Conservation (phyloP, 2,329 filamentous ascomycete species). For the Didymella sp. region DNA sequence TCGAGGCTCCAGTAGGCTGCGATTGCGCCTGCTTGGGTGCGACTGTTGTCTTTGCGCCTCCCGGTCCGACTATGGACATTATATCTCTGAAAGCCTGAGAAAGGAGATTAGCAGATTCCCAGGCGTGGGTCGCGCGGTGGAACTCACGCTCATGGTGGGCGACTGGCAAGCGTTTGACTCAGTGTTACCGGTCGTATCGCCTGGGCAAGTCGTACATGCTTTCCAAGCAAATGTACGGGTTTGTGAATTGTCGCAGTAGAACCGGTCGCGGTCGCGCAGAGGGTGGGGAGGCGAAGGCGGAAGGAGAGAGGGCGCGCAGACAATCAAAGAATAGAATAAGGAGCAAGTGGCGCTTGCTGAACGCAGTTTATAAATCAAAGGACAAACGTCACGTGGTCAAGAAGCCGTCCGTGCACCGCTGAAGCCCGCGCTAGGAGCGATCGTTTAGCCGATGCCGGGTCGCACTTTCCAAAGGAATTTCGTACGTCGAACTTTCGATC, state of each 20-base stretch:
- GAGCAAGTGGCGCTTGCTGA: slow-evolving; percentile 35
- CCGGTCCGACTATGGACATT: slow-evolving; percentile 49
- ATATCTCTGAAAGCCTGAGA: slow-evolving; percentile 45
- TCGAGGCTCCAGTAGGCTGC: slow-evolving; percentile 40
- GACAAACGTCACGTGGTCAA: slow-evolving; percentile 24
- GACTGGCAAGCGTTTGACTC: slow-evolving; percentile 44
- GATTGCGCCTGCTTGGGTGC: slow-evolving; percentile 33
- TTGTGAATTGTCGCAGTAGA: slow-evolving; percentile 17
- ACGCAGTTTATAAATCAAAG: slow-evolving; percentile 32
- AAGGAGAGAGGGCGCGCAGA: slow-evolving; percentile 25
- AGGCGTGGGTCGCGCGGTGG: slow-evolving; percentile 16
- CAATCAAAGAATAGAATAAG: slow-evolving; percentile 25
- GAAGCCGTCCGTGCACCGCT: not conserved
- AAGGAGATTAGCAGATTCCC: slow-evolving; percentile 25
- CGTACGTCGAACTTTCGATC: slow-evolving; percentile 37
- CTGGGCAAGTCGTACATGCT: slow-evolving; percentile 47
- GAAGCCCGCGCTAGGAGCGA: not conserved
- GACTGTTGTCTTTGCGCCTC: slow-evolving; percentile 34
- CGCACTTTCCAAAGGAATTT: slow-evolving; percentile 18
- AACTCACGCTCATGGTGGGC: slow-evolving; percentile 51
- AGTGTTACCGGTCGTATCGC: slow-evolving; percentile 47
- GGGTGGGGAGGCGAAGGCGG: slow-evolving; percentile 27
- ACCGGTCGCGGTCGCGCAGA: slow-evolving; percentile 24
- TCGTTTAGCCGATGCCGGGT: slow-evolving; percentile 16
- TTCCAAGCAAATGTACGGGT: slow-evolving; percentile 25